Evolutionary conservation across 805 yeast species (phyloP), one percentile per base, ranked within the genome.

Genomic region (Hanseniaspora pseudoguilliermondii): DNA sequence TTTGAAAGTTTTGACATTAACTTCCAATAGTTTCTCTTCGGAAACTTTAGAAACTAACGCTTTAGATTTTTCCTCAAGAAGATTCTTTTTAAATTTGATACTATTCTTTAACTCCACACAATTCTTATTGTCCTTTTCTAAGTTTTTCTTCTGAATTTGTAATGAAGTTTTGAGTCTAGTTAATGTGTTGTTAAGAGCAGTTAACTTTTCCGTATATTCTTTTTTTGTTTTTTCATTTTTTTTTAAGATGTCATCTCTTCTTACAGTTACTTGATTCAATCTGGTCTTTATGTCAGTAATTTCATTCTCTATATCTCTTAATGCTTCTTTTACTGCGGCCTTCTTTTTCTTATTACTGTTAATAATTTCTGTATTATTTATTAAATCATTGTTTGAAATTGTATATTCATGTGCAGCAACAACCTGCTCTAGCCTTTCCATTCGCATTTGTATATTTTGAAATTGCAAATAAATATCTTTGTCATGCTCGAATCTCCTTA

Each of bases 391-490:
- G 20, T 20, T 49, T 21, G 70, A 73, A 71, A 18, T 64, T 62
- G 36, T 74, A 65, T 79, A 90, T 62, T 85, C 89, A 65, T 84
- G 84, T 9, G 95, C 90, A 49, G 83, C 82, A 1, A 88, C 85
- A 1, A 87, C 76, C 61, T 85, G 76, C 18, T 84, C 75, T 36
- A 85, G 69, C 44, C 83, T 81, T 67, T 91, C 97, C 58, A 86
- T 71, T 62, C 86, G 89, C 7, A 86, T 74, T 62, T 86, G 93
- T 11, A 85, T 79, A 57, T 85, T 88, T 70, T 91, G 97, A 67
- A 77, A 90, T 64, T 91, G 97, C 38, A 89, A 68, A 63, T 84
- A 90, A 29, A 81, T 74, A 63, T 93, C 78, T 69, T 89, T 91
- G 62, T 91, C 96, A 55, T 77, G 76, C 59, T 95, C 77, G 50